phyloP scores from a whole-genome alignment of 116 monocot genomes.

The Dioscorea cayenensis region DNA sequence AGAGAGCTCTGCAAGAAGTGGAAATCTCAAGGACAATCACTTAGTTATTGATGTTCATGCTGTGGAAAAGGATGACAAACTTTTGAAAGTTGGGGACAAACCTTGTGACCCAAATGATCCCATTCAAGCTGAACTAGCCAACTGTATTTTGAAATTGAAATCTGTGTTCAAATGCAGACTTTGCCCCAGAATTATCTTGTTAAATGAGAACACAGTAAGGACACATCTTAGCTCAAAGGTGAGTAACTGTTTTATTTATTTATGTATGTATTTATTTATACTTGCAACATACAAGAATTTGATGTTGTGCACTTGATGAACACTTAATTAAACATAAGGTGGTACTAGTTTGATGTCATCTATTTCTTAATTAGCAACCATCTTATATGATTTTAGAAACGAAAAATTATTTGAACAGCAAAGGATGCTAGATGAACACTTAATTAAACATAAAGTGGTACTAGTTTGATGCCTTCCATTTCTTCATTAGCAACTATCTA shows the following conservation, averaged over 20 bases:
- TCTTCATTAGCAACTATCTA: too few species aligned
- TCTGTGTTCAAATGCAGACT: constrained; percentile 81
- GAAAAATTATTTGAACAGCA: background rate
- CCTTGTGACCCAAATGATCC: constrained; percentile 13
- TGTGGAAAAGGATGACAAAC: constrained; percentile 4
- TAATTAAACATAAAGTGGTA: background rate
- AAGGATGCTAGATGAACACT: background rate
- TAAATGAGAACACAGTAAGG: constrained; percentile 50
- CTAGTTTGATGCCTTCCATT: too few species aligned
- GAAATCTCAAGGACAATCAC: constrained; percentile 13
- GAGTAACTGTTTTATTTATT: background rate
- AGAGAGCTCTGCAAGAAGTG: constrained; percentile 11
- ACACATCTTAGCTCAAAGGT: constrained; percentile 84
- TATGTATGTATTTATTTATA: too few species aligned
- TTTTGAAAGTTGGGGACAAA: background rate
- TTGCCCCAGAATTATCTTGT: constrained; percentile 78
- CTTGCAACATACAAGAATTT: background rate
- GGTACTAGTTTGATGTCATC: too few species aligned
- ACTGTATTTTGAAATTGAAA: constrained; percentile 55
- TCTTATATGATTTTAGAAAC: too few species aligned
- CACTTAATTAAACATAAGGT: background rate
- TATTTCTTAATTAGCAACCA: too few species aligned
- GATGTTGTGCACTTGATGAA: background rate
- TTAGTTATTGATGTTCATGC: background rate
- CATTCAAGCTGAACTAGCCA: constrained; percentile 21